These are phyloP conservation scores for Fusarium buharicum DNA, from an alignment of 2,329 filamentous ascomycete species.

Conservation along the genomic window DNA sequence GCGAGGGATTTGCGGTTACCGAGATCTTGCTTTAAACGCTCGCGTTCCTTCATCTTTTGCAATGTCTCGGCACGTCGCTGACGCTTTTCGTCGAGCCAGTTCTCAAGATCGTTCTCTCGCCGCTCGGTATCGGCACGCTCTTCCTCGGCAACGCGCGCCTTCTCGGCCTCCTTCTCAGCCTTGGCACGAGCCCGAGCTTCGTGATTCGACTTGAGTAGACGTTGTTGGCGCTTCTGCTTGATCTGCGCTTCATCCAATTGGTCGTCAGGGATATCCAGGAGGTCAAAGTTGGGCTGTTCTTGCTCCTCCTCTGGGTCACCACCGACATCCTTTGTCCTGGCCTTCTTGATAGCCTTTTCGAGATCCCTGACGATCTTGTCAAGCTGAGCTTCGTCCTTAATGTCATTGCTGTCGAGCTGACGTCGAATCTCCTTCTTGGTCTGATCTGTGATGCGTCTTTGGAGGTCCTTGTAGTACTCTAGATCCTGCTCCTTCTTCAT, in stretches of 20 bases:
- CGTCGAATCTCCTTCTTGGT: constrained; percentile 93
- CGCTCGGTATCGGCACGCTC: constrained; percentile 85
- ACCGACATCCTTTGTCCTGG: constrained; percentile 92
- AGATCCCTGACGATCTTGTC: constrained; percentile 88
- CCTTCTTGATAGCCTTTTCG: constrained; percentile 88
- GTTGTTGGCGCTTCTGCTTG: constrained; percentile 93
- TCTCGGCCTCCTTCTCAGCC: constrained; percentile 93
- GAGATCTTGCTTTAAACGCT: constrained; percentile 91
- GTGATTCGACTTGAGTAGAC: constrained; percentile 92
- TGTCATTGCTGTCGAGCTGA: constrained; percentile 86
- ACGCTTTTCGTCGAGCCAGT: constrained; percentile 86
- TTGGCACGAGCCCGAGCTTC: constrained; percentile 94
- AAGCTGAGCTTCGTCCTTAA: constrained; percentile 89
- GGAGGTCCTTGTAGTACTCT: constrained; percentile 90
- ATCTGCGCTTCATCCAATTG: constrained; percentile 90
- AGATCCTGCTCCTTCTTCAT: constrained; percentile 96
- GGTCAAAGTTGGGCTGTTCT: constrained; percentile 84
- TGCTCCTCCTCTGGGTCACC: constrained; percentile 82
- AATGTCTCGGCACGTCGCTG: constrained; percentile 76
- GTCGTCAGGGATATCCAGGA: constrained; percentile 90
- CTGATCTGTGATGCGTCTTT: constrained; percentile 74
- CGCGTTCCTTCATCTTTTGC: constrained; percentile 90
- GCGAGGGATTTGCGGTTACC: constrained; percentile 97
- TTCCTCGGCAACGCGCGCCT: constrained; percentile 83
- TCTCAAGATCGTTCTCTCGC: constrained; percentile 83